Conservation (phyloP, 495 filamentous ascomycete species). For the Evernia prunastri region DNA sequence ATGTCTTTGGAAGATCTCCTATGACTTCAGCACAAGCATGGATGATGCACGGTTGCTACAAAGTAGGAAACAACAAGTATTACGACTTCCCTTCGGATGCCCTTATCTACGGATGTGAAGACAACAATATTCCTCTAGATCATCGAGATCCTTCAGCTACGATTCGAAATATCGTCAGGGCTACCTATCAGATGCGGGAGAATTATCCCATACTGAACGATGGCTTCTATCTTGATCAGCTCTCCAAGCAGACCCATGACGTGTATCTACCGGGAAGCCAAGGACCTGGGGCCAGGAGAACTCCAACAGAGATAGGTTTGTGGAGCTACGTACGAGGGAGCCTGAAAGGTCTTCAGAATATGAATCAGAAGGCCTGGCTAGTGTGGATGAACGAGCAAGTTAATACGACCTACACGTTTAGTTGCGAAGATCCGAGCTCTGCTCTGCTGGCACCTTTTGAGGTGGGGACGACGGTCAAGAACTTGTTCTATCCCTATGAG, state of each 20-base stretch:
- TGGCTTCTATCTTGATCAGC: constrained; percentile 37
- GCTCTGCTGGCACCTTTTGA: constrained; percentile 41
- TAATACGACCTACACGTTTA: constrained; percentile 36
- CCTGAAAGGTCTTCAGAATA: constrained; percentile 35
- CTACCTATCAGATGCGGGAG: constrained; percentile 43
- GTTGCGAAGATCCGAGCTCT: constrained; percentile 34
- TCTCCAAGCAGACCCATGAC: constrained; percentile 41
- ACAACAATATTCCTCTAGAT: constrained; percentile 44
- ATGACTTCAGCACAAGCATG: constrained; percentile 45
- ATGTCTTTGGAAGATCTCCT: constrained; percentile 44
- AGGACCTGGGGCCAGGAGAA: constrained; percentile 18
- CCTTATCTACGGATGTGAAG: constrained; percentile 40
- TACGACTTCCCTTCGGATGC: constrained; percentile 41
- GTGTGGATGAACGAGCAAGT: constrained; percentile 45
- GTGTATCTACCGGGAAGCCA: constrained; percentile 41
- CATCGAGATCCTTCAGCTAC: constrained; percentile 48
- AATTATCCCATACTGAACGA: constrained; percentile 45
- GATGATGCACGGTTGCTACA: constrained; percentile 48
- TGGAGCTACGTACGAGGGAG: constrained; percentile 39
- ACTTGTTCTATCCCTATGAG: constrained; percentile 46
- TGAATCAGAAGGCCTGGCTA: constrained; percentile 44
- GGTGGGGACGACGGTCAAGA: constrained; percentile 39
- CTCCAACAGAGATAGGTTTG: constrained; percentile 42
- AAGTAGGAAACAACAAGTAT: constrained; percentile 39
- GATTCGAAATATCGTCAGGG: constrained; percentile 41